A percentile compares a stretch with the other conserved stretches of the same genome.
Conservation (phyloP, 2,329 filamentous ascomycete species). For the Fusarium sp. region DNA sequence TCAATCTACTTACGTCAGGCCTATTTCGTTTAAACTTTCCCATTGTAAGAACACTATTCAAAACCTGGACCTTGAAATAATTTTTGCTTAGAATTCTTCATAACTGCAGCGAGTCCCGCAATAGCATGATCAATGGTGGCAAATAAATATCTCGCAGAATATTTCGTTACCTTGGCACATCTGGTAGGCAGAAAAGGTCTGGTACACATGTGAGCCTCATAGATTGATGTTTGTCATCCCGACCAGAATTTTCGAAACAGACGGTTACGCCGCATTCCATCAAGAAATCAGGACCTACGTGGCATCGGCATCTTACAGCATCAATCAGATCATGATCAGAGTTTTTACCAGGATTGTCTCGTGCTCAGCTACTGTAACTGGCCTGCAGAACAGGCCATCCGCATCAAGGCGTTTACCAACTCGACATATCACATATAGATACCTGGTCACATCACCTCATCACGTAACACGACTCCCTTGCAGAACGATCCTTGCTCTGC, state of each 20-base stretch:
- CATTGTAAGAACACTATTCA: not conserved
- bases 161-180: too few relatives aligned
- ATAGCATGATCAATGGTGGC: too few relatives aligned
- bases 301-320: not conserved
- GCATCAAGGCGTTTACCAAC: not conserved
- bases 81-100: fast-evolving
- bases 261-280: not conserved
- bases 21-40: too few relatives aligned
- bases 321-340: not conserved
- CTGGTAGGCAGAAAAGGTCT: not conserved
- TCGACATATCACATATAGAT: not conserved
- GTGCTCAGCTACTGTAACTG: not conserved
- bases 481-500: not conserved
- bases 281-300: not conserved
- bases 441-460: not conserved
- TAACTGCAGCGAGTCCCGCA: fast-evolving
- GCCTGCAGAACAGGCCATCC: not conserved
- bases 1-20: not conserved
- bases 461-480: not conserved
- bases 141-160: not conserved
- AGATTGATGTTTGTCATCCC: not conserved
- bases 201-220: not conserved
- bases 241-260: not conserved
- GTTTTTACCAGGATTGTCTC: not conserved
- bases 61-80: not conserved